phyloP scores from a whole-genome alignment of 2,329 filamentous ascomycete genomes.

The Tolypocladium tundrense region DNA sequence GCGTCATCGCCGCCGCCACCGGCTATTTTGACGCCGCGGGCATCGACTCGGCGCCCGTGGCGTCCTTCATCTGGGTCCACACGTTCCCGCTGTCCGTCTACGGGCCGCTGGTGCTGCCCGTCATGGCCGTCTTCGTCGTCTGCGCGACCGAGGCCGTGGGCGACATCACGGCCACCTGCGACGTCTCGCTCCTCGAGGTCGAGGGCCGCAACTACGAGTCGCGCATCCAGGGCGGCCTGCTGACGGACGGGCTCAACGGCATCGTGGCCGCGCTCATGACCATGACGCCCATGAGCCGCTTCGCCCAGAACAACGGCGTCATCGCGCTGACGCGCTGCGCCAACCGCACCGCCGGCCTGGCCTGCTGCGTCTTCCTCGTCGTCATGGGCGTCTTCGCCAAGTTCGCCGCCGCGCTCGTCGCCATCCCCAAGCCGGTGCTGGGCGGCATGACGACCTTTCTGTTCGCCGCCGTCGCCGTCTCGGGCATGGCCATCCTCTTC shows the following conservation, averaged over 20 bases:
- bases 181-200: slow-evolving; percentile 67
- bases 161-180: slow-evolving; percentile 72
- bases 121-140: slow-evolving; percentile 61
- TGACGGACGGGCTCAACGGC: slow-evolving; percentile 70
- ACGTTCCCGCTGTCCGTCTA: slow-evolving; percentile 66
- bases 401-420: slow-evolving; percentile 68
- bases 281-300: slow-evolving; percentile 69
- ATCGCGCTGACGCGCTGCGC: slow-evolving; percentile 75
- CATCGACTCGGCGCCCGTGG: slow-evolving; percentile 61
- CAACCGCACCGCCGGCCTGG: slow-evolving; percentile 71
- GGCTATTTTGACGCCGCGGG: slow-evolving; percentile 69
- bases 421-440: slow-evolving; percentile 58
- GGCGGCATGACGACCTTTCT: slow-evolving; percentile 74
- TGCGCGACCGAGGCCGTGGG: slow-evolving; percentile 72
- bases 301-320: slow-evolving; percentile 78
- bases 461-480: slow-evolving; percentile 66
- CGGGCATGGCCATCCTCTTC: slow-evolving; percentile 66
- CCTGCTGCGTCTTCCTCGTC: slow-evolving; percentile 65
- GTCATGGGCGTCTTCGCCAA: slow-evolving; percentile 78
- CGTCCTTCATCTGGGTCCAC: slow-evolving; percentile 68
- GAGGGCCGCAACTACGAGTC: slow-evolving; percentile 63
- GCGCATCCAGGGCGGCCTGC: slow-evolving; percentile 66
- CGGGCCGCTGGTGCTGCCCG: slow-evolving; percentile 60
- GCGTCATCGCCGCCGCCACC: slow-evolving; percentile 66
- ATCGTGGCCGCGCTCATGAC: slow-evolving; percentile 67